Base-by-base conservation (phyloP, 441 rosid genomes). In the Dalechampia spathulata region DNA sequence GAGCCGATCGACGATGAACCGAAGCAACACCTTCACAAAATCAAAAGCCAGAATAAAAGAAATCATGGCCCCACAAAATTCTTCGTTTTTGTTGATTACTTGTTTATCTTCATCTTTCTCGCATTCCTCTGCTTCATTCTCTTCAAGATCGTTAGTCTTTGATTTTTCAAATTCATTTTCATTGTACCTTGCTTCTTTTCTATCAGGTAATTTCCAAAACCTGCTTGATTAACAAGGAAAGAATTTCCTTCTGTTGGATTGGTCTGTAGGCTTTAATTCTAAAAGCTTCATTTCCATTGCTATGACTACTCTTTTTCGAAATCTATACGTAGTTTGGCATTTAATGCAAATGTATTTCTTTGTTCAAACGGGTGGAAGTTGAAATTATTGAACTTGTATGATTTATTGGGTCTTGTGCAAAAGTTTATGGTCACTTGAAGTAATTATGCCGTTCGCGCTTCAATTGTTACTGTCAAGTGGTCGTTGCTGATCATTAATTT, bases 11-110 rank as follows among this genome's bases (percentile, higher is more conserved):
- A 73, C 27, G 75, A 73, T n/a, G 83, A 67, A 34, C 73, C 68
- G 0, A 64, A 46, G 47, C 51, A 37, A 60, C 7, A 23, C 55
- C 41, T 47, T 61, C 21, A 27, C 54, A 28, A 39, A 38, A 19
- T 26, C 57, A 54, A 32, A 55, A 55, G 72, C 58, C 40, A 67
- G 75, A 68, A 73, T 17, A 80, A 74, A 38, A 53, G 82, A 67
- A 82, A 72, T 71, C 92, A 77, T 69, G 89, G 87, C 30, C 77
- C 87, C 5, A 77, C 79, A 12, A 67, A 66, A 15, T 67, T 85
- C 59, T 87, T 81, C 64, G 78, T 84, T 43, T 67, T 87, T 55
- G 78, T 87, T 19, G 90, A 87, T 57, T 81, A 84, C 68, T 50
- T 85, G 21, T 84, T 81, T 74, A 65, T 87, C 69, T 44, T 62